A percentile compares a stretch with the other conserved stretches of the same genome.
phyloP scores from a whole-genome alignment of 2,329 filamentous ascomycete species.

The Aspergillus caelatus region DNA sequence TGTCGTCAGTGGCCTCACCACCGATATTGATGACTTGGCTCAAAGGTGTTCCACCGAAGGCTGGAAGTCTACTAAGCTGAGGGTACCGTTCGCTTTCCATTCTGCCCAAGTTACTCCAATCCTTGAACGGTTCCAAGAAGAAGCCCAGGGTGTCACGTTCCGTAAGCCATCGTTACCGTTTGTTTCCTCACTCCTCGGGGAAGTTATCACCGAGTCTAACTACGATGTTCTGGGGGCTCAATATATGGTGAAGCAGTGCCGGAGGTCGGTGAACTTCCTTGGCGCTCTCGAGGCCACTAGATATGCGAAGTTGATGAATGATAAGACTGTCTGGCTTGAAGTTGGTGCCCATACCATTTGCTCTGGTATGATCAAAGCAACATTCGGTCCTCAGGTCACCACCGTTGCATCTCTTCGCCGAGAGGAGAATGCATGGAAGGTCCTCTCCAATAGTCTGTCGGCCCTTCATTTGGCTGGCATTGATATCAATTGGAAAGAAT shows the following conservation, averaged over 20 bases:
- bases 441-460: constrained; percentile 59
- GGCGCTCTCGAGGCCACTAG: constrained; percentile 41
- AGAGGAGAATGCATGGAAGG: constrained; percentile 48
- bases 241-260: constrained; percentile 45
- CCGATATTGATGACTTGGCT: constrained; percentile 40
- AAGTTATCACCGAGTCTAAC: constrained; percentile 55
- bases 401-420: constrained; percentile 47
- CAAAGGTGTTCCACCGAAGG: constrained; percentile 39
- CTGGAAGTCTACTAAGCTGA: constrained; percentile 44
- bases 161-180: constrained; percentile 40
- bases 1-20: constrained; percentile 44
- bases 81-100: constrained; percentile 51
- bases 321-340: constrained; percentile 76
- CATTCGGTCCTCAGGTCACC: constrained; percentile 62
- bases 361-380: constrained; percentile 53
- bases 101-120: constrained; percentile 52
- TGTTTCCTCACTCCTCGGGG: constrained; percentile 50
- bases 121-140: constrained; percentile 43
- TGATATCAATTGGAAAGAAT: constrained; percentile 71
- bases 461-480: constrained; percentile 66
- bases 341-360: constrained; percentile 54
- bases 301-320: constrained; percentile 57
- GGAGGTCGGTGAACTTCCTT: constrained; percentile 52
- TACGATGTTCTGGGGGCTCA: constrained; percentile 53
- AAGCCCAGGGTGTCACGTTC: constrained; percentile 42